These are phyloP conservation scores for Rutstroemia sp. DNA, from an alignment of 2,329 filamentous ascomycete species.

Conservation along the genomic window DNA sequence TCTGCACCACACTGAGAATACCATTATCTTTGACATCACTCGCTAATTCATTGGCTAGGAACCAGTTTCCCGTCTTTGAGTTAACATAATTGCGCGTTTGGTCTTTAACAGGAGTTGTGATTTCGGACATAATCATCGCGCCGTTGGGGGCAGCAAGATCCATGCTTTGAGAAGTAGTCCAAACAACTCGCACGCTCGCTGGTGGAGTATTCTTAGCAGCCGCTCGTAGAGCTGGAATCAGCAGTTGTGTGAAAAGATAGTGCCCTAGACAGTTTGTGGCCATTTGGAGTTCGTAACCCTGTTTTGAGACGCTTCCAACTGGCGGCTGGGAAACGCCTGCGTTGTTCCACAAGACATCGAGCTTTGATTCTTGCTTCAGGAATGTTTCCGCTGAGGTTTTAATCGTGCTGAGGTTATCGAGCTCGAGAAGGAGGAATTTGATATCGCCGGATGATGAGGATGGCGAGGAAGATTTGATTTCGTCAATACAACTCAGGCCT, in stretches of 20 bases:
- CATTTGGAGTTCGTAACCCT: conserved; percentile 13
- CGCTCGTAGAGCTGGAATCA: conserved; percentile 35
- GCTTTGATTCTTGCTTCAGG: conserved; percentile 25
- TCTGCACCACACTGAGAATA: conserved; percentile 17
- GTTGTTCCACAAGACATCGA: conserved; percentile 34
- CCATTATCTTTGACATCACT: conserved; percentile 1
- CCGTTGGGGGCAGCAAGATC: conserved; percentile 4
- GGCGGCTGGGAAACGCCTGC: conserved; percentile 30
- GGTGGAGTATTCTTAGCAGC: not conserved
- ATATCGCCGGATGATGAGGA: conserved; percentile 20
- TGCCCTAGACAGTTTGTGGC: conserved; percentile 15
- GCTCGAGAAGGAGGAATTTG: conserved; percentile 30
- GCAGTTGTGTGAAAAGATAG: conserved; percentile 20
- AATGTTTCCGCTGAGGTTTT: conserved; percentile 31
- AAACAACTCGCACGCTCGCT: conserved; percentile 12
- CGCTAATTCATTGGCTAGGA: conserved; percentile 14
- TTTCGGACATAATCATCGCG: conserved; percentile 1
- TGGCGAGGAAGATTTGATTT: conserved; percentile 8
- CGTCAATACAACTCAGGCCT: conserved; percentile 29
- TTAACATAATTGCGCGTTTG: conserved; percentile 9
- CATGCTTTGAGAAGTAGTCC: conserved; percentile 7
- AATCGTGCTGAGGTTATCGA: conserved; percentile 31
- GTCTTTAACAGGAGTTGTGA: not conserved
- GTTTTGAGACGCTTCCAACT: conserved; percentile 1
- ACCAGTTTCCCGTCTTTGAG: conserved; percentile 18